Evolutionary conservation across 73 alveolate genomes (phyloP).

Genomic region (Diophrys sp.): DNA sequence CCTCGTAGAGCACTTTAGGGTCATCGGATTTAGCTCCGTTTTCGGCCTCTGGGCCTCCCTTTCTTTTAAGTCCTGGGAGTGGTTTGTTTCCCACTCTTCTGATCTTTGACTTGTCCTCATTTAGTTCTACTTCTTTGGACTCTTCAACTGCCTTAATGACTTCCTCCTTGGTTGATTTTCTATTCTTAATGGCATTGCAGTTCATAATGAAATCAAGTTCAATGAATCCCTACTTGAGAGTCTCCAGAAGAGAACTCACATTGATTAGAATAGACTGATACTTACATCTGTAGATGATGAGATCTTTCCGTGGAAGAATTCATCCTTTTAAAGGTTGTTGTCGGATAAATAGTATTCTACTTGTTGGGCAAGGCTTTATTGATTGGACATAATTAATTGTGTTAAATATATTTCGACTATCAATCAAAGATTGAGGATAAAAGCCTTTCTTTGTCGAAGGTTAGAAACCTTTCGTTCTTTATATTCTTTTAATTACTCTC

Average conservation of each 20-base stretch:
- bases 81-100: conserved; percentile 67
- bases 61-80: conserved; percentile 42
- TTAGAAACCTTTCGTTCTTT: too few species aligned
- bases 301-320: conserved; percentile 43
- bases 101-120: conserved; percentile 52
- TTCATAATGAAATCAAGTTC: conserved; percentile 66
- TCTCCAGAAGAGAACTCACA: too few species aligned
- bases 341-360: conserved; percentile 66
- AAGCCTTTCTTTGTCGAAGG: too few species aligned
- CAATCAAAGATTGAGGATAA: too few species aligned
- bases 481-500: too few species aligned
- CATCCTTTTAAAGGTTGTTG: conserved; percentile 46
- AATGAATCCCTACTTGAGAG: conserved; percentile 60
- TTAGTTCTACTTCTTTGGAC: conserved; percentile 57
- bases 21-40: conserved; percentile 14
- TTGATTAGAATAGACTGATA: too few species aligned
- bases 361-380: too few species aligned
- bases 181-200: conserved; percentile 83
- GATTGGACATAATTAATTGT: too few species aligned
- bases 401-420: too few species aligned
- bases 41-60: conserved; percentile 37
- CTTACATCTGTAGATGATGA: too few species aligned
- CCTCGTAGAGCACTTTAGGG: conserved; percentile 4
- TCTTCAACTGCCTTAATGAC: conserved; percentile 55
- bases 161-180: conserved; percentile 62